Conservation (phyloP, 257 asterid genomes). For the Hygrophila difformis region DNA sequence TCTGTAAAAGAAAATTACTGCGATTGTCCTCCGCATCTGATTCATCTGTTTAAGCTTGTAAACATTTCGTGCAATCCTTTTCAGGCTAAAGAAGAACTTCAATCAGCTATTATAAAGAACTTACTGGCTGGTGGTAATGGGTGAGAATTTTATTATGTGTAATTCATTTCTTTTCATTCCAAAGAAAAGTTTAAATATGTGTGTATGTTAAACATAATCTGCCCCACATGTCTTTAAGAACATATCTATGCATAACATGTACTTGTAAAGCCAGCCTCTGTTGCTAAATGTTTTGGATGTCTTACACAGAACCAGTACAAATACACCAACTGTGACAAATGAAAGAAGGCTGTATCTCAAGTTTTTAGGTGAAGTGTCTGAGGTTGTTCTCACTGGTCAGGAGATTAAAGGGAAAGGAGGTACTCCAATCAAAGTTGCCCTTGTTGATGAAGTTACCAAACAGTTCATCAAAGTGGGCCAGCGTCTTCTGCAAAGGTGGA, state of each 20-base stretch:
- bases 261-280: no score
- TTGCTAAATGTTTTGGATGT: neutral
- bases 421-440: slow-evolving; percentile 21
- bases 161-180: neutral
- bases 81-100: slow-evolving; percentile 41
- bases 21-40: no score
- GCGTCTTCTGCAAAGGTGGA: slow-evolving; percentile 37
- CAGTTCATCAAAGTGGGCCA: slow-evolving; percentile 17
- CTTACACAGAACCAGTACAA: slow-evolving; percentile 23
- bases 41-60: no score
- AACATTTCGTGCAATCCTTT: neutral
- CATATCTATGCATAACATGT: neutral
- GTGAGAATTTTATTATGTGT: slow-evolving; percentile 23
- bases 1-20: no score
- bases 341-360: slow-evolving; percentile 28
- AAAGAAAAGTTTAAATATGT: no score
- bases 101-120: slow-evolving; percentile 16
- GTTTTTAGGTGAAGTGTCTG: slow-evolving; percentile 29
- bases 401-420: slow-evolving; percentile 26
- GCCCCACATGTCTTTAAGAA: neutral
- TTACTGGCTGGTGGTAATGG: slow-evolving; percentile 10
- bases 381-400: slow-evolving; percentile 29
- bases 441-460: slow-evolving; percentile 23
- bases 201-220: neutral
- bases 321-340: slow-evolving; percentile 9